phyloP scores from a whole-genome alignment of 352 stramenopile genomes.

The Aphanomyces invadans region DNA sequence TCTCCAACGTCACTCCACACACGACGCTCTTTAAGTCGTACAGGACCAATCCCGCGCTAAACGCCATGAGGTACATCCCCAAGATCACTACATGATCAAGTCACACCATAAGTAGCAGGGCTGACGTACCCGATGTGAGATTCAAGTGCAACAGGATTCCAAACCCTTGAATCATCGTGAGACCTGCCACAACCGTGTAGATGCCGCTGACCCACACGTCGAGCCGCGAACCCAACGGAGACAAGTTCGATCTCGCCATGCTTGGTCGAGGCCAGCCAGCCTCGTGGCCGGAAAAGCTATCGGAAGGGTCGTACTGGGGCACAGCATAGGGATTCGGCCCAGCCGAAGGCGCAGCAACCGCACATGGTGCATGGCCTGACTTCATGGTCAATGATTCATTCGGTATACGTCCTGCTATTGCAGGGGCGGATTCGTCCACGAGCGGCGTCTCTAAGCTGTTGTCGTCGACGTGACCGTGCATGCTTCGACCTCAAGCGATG shows the following conservation, averaged over 20 bases:
- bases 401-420: slow-evolving; percentile 42
- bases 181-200: slow-evolving; percentile 73
- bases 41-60: slow-evolving; percentile 65
- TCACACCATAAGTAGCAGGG: not conserved
- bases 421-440: slow-evolving; percentile 31
- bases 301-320: slow-evolving; percentile 63
- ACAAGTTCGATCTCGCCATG: slow-evolving; percentile 26
- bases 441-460: slow-evolving; percentile 64
- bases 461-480: slow-evolving; percentile 58
- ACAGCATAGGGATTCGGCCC: slow-evolving; percentile 69
- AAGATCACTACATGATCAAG: slow-evolving; percentile 46
- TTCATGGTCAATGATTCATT: slow-evolving; percentile 28
- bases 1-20: slow-evolving; percentile 70
- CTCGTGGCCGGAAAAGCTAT: slow-evolving; percentile 38
- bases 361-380: slow-evolving; percentile 38
- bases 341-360: slow-evolving; percentile 38
- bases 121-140: slow-evolving; percentile 41
- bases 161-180: slow-evolving; percentile 80
- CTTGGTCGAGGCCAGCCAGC: slow-evolving; percentile 41
- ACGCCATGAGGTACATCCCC: slow-evolving; percentile 79
- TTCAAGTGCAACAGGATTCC: slow-evolving; percentile 75
- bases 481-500: slow-evolving; percentile 22
- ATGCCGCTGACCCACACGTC: slow-evolving; percentile 80
- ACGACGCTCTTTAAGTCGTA: slow-evolving; percentile 82
- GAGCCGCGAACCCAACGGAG: slow-evolving; percentile 39